Evolutionary conservation across 2,329 filamentous ascomycete species (phyloP), one percentile per base, ranked within the genome.

Genomic region (Hypoxylon sp.): DNA sequence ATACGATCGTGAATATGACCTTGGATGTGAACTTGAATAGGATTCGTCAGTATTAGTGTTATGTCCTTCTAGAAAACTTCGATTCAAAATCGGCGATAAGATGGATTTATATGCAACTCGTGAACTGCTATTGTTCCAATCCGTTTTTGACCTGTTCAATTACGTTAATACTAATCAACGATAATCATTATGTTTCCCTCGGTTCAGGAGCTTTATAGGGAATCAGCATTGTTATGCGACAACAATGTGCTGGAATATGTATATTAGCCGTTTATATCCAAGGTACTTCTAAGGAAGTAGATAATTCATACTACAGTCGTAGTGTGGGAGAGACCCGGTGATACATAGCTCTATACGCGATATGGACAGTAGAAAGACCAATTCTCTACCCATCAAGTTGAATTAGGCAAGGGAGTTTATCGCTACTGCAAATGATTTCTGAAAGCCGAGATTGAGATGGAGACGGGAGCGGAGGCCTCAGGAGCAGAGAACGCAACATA

Each of bases 401-500:
- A 41, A 41, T 8, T 20, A 26, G 53, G 5, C 17, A 30, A 44
- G 53, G 6, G 10, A 44, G 22, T 44, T 44, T 11, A 52, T 47
- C 46, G 58, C 6, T 51, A 11, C 56, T 44, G 17, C 41, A 15
- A 43, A 48, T 30, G 3, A 54, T 34, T 49, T 10, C 32, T 54
- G 34, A 19, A 57, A 53, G 39, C 26, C 26, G 34, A 51, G 11
- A 34, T 34, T 13, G 30, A 34, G 30, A 34, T 4, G 46, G 57
- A 44, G 49, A 41, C 22, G 26, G 26, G 43, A 56, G 32, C 19
- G 58, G 41, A 54, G 30, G n/a, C 56, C 47, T 59, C 46, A 28
- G 44, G 34, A 51, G 11, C 50, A 48, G 50, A 4, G n/a, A 11
- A 58, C 60, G 59, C 43, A 60, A 63, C 48, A 13, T 44, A 20